Evolutionary conservation across 2,329 filamentous ascomycete species (phyloP).

Genomic region (Monosporascus cannonballus): DNA sequence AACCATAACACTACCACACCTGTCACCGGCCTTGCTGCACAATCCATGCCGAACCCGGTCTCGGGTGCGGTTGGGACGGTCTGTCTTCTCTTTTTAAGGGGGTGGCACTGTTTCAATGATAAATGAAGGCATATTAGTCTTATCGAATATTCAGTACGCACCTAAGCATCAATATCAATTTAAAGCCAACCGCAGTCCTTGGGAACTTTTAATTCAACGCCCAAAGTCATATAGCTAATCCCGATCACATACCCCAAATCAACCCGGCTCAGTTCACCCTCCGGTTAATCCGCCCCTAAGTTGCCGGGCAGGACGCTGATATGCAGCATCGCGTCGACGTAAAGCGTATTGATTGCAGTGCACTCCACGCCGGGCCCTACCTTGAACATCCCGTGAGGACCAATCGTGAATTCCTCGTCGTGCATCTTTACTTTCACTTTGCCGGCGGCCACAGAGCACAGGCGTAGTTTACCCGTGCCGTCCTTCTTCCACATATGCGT

Average conservation of each 20-base stretch:
- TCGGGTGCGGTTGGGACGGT: slow-evolving; percentile 7
- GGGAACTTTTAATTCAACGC: no score
- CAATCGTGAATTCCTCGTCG: slow-evolving; percentile 33
- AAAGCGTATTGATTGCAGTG: slow-evolving; percentile 36
- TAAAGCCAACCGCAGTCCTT: no score
- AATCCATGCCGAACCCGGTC: slow-evolving; percentile 10
- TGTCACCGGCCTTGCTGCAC: slow-evolving; percentile 1
- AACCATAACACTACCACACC: neutral
- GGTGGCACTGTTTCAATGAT: neutral
- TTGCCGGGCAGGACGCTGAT: slow-evolving; percentile 23
- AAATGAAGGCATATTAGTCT: neutral
- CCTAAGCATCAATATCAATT: neutral
- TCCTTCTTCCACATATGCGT: slow-evolving; percentile 24
- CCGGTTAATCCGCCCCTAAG: slow-evolving; percentile 1
- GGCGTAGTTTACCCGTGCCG: slow-evolving; percentile 26
- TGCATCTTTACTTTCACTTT: slow-evolving; percentile 34
- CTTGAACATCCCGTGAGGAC: slow-evolving; percentile 38
- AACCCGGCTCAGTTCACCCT: no score
- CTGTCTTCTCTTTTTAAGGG: neutral
- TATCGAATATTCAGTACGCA: neutral
- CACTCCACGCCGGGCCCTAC: slow-evolving; percentile 33
- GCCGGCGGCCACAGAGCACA: slow-evolving; percentile 34
- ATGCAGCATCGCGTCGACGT: slow-evolving; percentile 38
- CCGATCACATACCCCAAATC: no score
- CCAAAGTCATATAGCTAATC: no score